Conservation (phyloP, 345 rosid species). For the Streptanthus diversifolius region DNA sequence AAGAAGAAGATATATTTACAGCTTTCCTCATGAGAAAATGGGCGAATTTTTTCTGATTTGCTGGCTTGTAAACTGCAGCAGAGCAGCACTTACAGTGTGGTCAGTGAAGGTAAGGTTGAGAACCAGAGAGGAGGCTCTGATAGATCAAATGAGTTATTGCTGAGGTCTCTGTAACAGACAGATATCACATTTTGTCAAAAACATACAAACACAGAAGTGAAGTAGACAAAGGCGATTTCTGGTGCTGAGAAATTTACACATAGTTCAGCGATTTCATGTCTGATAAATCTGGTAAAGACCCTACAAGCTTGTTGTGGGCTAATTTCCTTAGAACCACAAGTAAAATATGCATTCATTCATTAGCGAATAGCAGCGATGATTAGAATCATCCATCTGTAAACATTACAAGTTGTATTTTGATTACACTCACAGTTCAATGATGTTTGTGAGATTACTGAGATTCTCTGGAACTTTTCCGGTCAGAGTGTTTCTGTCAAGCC, state of each 20-base stretch:
- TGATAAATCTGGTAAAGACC: conserved; percentile 75
- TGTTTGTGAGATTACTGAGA: conserved; percentile 68
- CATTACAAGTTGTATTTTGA: not conserved
- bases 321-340: conserved; percentile 55
- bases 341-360: not conserved
- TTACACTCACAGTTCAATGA: conserved; percentile 67
- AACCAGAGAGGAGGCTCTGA: conserved; percentile 81
- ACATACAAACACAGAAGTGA: not conserved
- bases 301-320: conserved; percentile 70
- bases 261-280: conserved; percentile 64
- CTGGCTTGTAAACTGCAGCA: not conserved
- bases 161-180: conserved; percentile 66
- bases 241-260: conserved; percentile 48
- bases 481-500: conserved; percentile 83
- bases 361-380: not conserved
- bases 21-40: not conserved
- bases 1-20: not conserved
- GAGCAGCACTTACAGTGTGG: conserved; percentile 61
- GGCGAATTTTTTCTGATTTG: not conserved
- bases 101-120: conserved; percentile 75
- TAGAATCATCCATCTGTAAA: not conserved
- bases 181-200: conserved; percentile 6
- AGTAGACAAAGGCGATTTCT: not conserved
- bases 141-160: conserved; percentile 71
- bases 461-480: conserved; percentile 59